These are phyloP conservation scores for Curvularia lunata DNA, from an alignment of 2,329 filamentous ascomycete genomes.

Conservation along the genomic window DNA sequence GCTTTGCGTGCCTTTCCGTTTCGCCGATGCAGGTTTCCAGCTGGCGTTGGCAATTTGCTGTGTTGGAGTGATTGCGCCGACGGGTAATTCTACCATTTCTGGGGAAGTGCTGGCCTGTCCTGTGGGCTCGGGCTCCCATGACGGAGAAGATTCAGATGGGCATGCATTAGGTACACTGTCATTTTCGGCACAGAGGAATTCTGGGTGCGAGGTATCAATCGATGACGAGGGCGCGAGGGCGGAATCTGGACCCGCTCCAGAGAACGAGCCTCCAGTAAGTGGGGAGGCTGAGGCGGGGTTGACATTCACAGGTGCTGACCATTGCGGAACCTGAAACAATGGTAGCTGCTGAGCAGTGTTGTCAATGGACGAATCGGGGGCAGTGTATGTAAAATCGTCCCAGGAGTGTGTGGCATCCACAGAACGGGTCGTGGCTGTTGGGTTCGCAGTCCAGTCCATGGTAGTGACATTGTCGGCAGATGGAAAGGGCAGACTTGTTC, in stretches of 20 bases:
- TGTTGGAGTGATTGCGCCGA: conserved; percentile 10
- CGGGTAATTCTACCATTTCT: not conserved
- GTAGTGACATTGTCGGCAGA: conserved; percentile 14
- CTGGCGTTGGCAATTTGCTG: conserved; percentile 22
- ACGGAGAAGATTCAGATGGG: not conserved
- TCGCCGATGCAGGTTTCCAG: conserved; percentile 44
- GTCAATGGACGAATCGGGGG: not conserved
- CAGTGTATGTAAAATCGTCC: conserved; percentile 12
- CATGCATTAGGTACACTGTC: not conserved
- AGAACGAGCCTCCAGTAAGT: not conserved
- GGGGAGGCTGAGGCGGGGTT: not conserved
- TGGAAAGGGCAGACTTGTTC: not conserved
- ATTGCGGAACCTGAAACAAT: not conserved
- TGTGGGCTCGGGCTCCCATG: not conserved
- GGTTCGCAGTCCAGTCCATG: conserved; percentile 37
- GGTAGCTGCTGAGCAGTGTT: conserved; percentile 10
- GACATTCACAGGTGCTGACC: conserved; percentile 1
- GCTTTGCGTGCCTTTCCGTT: conserved; percentile 39
- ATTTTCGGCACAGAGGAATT: not conserved
- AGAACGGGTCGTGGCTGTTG: conserved; percentile 14
- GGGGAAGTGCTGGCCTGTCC: not conserved
- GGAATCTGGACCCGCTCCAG: not conserved
- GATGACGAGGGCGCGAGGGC: conserved; percentile 14
- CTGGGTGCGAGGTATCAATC: conserved; percentile 2
- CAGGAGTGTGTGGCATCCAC: not conserved